Base-by-base conservation (phyloP, 495 filamentous ascomycete species). In the Clavariopsis aquatica region DNA sequence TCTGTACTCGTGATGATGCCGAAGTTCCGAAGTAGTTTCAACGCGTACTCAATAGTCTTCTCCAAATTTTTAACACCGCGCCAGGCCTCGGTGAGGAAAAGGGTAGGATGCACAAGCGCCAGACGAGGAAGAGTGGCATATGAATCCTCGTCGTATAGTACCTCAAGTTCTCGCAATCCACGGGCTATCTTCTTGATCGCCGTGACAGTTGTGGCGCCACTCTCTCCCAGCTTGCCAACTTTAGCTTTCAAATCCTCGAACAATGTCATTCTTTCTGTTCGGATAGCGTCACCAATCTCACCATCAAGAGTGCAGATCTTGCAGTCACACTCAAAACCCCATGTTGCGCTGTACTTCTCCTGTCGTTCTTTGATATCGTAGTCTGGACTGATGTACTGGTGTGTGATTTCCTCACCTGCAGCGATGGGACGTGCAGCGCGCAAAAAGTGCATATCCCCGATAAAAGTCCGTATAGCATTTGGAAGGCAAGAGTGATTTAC, bases 391-490 rank as follows among this genome's bases (percentile, higher is more conserved):
- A 64, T 41, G 34, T 69, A 69, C 38, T 63, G 61, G 23, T 60
- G 47, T 10, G 76, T 80, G 23, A 88, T 49, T 65, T 87, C 85
- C 15, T 81, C 80, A 56, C 80, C 75, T 0, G 75, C 53, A 3
- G 71, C 69, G 9, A 88, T 72, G 65, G 80, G 70, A 22, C 65
- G 60, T 9, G 73, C 69, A 0, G 85, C 83, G n/a, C 83, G 82
- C 23, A 84, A 62, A 51, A 86, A 74, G 74, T 81, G 79, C 76
- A 88, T 78, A 67, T 87, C 85, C 46, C 84, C 82, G 60, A 86
- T 82, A 71, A 84, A 86, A 22, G 79, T 69, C 23, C 81, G 77
- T 2, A 52, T 41, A 17, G 72, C 70, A 63, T 82, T 86, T 20
- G 72, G 68, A 52, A 78, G 5, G 66, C 84, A 87, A 24, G 77